These are phyloP conservation scores for Bipolaris zeicola DNA, from an alignment of 2,329 filamentous ascomycete species.

Conservation along the genomic window DNA sequence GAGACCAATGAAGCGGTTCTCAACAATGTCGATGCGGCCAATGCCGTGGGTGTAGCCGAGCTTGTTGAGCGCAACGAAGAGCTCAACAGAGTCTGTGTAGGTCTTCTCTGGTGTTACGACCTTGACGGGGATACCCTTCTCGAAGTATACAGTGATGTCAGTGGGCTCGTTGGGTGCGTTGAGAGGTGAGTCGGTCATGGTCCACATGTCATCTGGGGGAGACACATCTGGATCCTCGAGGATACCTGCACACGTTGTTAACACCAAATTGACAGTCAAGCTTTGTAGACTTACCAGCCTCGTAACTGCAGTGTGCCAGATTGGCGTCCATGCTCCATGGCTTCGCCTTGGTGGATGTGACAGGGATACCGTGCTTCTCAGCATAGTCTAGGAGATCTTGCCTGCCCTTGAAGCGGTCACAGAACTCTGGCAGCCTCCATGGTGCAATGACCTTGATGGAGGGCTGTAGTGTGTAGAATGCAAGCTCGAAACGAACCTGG, in stretches of 20 bases:
- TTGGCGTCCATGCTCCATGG: conserved; percentile 64
- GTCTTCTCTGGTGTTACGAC: conserved; percentile 63
- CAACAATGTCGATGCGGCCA: conserved; percentile 82
- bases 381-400: conserved; percentile 76
- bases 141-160: conserved; percentile 73
- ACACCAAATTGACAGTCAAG: accelerated
- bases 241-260: conserved; percentile 49
- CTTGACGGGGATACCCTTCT: conserved; percentile 76
- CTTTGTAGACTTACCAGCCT: conserved; percentile 61
- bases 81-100: conserved; percentile 70
- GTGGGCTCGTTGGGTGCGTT: conserved; percentile 72
- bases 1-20: conserved; percentile 79
- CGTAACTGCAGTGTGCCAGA: conserved; percentile 78
- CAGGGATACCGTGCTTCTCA: conserved; percentile 68
- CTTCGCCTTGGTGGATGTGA: conserved; percentile 74
- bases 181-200: conserved; percentile 69
- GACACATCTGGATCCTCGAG: conserved; percentile 69
- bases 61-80: conserved; percentile 74
- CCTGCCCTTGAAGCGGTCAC: conserved; percentile 72
- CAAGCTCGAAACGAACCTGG: conserved; percentile 69
- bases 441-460: conserved; percentile 75
- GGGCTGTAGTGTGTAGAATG: conserved; percentile 66
- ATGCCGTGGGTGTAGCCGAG: conserved; percentile 75
- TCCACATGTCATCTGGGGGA: conserved; percentile 82
- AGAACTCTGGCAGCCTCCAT: conserved; percentile 73